Evolutionary conservation across 176 grass and related monocot genomes (phyloP).

Genomic region (Carex littledalei): DNA sequence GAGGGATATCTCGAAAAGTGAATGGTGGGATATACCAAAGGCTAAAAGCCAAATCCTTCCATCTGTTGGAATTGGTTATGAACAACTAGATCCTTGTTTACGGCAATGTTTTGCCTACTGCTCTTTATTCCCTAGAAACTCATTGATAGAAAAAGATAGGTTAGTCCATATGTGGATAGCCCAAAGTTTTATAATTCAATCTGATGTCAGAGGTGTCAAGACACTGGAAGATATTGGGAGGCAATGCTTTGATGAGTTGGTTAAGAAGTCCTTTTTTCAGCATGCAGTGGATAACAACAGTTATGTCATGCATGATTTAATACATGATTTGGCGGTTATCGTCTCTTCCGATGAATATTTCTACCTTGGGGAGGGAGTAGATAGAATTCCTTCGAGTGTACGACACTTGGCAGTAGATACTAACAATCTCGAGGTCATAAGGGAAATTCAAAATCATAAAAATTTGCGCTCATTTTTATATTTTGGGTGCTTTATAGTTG

Average conservation of each 20-base stretch:
- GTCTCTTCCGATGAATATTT: conserved; percentile 37
- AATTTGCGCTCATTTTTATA: conserved; percentile 36
- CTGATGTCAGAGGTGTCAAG: background rate
- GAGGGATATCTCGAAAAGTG: conserved; percentile 17
- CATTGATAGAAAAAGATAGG: conserved; percentile 17
- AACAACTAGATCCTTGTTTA: conserved; percentile 20
- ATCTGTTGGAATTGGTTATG: conserved; percentile 31
- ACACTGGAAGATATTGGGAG: conserved; percentile 37
- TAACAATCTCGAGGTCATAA: conserved; percentile 5
- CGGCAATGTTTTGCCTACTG: conserved; percentile 33
- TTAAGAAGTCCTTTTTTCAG: conserved; percentile 44
- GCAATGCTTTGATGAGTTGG: conserved; percentile 41
- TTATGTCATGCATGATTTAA: conserved; percentile 46
- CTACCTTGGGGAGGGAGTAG: conserved; percentile 20
- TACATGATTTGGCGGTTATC: conserved; percentile 40
- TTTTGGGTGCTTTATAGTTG: conserved; percentile 4
- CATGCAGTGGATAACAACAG: background rate
- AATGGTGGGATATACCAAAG: conserved; percentile 35
- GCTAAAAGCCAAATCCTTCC: background rate
- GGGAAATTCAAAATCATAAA: conserved; percentile 9
- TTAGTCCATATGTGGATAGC: conserved; percentile 48
- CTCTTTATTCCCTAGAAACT: conserved; percentile 34
- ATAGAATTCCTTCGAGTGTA: conserved; percentile 21
- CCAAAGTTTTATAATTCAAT: conserved; percentile 37
- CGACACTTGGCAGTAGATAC: conserved; percentile 37